phyloP scores from a whole-genome alignment of 2,329 filamentous ascomycete species.

The Teratosphaeriaceae sp. region DNA sequence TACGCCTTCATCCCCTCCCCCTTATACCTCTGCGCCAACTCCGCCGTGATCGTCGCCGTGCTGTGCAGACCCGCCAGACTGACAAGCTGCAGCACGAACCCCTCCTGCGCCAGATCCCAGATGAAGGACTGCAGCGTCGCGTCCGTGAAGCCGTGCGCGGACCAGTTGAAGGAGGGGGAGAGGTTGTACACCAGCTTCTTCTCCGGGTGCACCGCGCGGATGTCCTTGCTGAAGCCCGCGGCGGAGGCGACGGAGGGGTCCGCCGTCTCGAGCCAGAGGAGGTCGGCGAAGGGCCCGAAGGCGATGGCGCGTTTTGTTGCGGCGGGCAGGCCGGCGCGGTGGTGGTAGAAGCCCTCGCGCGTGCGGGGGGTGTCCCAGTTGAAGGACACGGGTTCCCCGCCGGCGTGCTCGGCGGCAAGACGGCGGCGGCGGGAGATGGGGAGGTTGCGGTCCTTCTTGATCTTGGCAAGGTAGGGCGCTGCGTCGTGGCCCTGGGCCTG shows the following conservation, averaged over 20 bases:
- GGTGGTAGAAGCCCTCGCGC: constrained; percentile 90
- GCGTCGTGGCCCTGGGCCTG: constrained; percentile 25
- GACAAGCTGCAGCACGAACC: constrained; percentile 61
- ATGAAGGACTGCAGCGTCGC: constrained; percentile 82
- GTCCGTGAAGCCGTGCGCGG: constrained; percentile 84
- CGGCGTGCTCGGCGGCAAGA: constrained; percentile 61
- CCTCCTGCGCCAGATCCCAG: constrained; percentile 90
- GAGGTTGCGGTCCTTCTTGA: constrained; percentile 58
- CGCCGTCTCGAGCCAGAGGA: constrained; percentile 95
- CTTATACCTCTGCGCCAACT: constrained; percentile 78
- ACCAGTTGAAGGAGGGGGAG: constrained; percentile 97
- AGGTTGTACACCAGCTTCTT: constrained; percentile 97
- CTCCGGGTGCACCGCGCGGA: constrained; percentile 61
- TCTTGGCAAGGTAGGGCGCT: constrained; percentile 20
- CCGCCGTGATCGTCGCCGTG: constrained; percentile 58
- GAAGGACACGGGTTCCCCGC: constrained; percentile 64
- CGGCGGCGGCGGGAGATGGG: constrained; percentile 71
- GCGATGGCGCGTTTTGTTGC: constrained; percentile 90
- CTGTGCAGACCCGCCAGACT: constrained; percentile 58
- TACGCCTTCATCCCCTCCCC: constrained; percentile 94
- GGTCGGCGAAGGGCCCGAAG: constrained; percentile 86
- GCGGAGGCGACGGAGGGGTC: constrained; percentile 78
- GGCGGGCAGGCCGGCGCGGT: constrained; percentile 71
- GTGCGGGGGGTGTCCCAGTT: constrained; percentile 89
- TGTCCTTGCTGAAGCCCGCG: constrained; percentile 65